Conservation (phyloP, 768 basidiomycete species). For the Macrolepiota fuliginosa region DNA sequence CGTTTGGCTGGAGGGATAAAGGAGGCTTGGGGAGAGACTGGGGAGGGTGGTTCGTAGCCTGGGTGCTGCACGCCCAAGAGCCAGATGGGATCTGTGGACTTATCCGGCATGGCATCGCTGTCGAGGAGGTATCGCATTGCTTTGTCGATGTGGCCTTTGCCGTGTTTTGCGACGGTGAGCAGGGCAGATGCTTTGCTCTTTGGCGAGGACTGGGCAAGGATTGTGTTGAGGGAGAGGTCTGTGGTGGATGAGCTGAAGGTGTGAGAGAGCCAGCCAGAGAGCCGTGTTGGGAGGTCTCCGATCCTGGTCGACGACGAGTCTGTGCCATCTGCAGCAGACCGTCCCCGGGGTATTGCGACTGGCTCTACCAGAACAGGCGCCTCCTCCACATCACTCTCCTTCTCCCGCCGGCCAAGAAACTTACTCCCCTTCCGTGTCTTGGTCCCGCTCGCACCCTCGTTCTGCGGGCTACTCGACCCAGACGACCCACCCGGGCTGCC, state of each 20-base stretch:
- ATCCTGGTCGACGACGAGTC: constrained; percentile 44
- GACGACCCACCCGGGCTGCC: constrained; percentile 32
- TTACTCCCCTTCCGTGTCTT: constrained; percentile 22
- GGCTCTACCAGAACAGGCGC: constrained; percentile 70
- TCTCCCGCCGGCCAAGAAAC: constrained; percentile 33
- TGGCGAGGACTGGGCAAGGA: constrained; percentile 41
- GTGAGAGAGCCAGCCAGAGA: constrained; percentile 81
- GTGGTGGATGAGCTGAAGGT: constrained; percentile 71
- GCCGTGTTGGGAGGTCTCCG: constrained; percentile 68
- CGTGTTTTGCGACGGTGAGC: constrained; percentile 67
- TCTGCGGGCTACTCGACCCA: too few species aligned
- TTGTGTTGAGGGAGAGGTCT: constrained; percentile 64
- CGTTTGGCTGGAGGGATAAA: background rate
- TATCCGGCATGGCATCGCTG: constrained; percentile 83
- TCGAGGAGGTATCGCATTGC: constrained; percentile 90
- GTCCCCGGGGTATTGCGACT: constrained; percentile 48
- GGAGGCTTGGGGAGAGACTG: constrained; percentile 15
- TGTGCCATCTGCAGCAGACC: constrained; percentile 41
- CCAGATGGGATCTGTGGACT: constrained; percentile 84
- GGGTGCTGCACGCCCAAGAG: constrained; percentile 80
- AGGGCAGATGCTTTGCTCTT: constrained; percentile 35
- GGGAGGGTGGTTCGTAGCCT: constrained; percentile 56
- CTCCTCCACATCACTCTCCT: constrained; percentile 38
- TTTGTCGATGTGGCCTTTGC: constrained; percentile 76
- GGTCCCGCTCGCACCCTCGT: too few species aligned